Evolutionary conservation across 2,329 filamentous ascomycete genomes (phyloP).

Genomic region (Scedosporium minutisporum): DNA sequence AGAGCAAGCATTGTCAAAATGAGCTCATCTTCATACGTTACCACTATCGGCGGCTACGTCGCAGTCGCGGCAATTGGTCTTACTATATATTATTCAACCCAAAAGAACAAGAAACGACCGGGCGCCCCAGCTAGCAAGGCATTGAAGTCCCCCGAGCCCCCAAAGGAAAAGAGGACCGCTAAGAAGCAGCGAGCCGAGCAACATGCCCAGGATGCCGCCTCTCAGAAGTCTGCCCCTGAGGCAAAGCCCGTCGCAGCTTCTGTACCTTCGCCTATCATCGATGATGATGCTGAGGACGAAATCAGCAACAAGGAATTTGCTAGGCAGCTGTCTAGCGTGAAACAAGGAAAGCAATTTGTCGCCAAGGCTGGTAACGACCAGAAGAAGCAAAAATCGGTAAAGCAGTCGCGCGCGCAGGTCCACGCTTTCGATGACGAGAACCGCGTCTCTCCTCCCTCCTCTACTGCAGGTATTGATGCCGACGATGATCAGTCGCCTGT

Average conservation of each 20-base stretch:
- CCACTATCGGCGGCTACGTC: constrained; percentile 26
- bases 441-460: constrained; percentile 53
- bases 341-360: constrained; percentile 56
- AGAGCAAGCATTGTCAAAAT: constrained; percentile 7
- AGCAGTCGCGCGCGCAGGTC: constrained; percentile 53
- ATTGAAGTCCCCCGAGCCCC: constrained; percentile 21
- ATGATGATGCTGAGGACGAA: constrained; percentile 32
- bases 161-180: constrained; percentile 29
- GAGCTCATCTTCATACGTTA: constrained; percentile 12
- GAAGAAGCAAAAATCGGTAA: constrained; percentile 59
- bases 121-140: constrained; percentile 17
- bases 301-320: constrained; percentile 68
- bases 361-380: constrained; percentile 45
- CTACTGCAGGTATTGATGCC: constrained; percentile 63
- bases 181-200: constrained; percentile 35
- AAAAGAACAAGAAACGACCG: constrained; percentile 19
- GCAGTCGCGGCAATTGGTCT: constrained; percentile 26
- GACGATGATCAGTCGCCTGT: constrained; percentile 71
- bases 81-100: constrained; percentile 23
- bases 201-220: constrained; percentile 1
- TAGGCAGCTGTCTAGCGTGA: constrained; percentile 58
- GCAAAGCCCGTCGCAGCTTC: neutral
- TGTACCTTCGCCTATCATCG: constrained; percentile 8
- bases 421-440: constrained; percentile 30
- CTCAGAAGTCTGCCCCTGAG: constrained; percentile 2